Percentiles rank a stretch among this genome's conserved stretches.
These are phyloP conservation scores for Euptelea pleiosperma DNA, from an alignment of 164 flowering plant genomes.

Conservation along the genomic window DNA sequence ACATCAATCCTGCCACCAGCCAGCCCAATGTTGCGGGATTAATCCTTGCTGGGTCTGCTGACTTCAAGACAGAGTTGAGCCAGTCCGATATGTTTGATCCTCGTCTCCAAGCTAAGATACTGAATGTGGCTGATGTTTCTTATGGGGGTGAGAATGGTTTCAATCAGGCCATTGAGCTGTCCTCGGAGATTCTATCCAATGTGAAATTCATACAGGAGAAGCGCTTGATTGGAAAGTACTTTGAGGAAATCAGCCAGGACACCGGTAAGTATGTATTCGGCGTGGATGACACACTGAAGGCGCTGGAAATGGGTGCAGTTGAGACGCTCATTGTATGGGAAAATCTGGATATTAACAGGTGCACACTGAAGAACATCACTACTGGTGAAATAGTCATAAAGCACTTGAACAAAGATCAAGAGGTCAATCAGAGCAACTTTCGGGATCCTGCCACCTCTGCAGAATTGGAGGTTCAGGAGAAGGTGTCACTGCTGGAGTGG, in stretches of 20 bases:
- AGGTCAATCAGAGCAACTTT: conserved; percentile 26
- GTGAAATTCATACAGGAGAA: no score
- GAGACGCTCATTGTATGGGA: conserved; percentile 12
- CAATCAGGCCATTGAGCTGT: conserved; percentile 12
- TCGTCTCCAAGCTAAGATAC: conserved; percentile 27
- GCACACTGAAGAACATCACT: conserved; percentile 24
- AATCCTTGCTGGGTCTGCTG: conserved; percentile 50
- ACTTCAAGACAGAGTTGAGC: conserved; percentile 48
- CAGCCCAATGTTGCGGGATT: conserved; percentile 48
- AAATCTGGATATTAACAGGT: conserved; percentile 30
- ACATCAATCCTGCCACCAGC: conserved; percentile 40
- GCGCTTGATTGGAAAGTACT: no score
- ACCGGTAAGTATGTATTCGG: conserved; percentile 12
- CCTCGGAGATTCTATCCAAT: conserved; percentile 9
- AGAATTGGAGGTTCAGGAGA: conserved; percentile 21
- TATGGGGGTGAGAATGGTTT: conserved; percentile 10
- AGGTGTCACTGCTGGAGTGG: conserved; percentile 35
- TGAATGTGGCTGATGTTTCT: conserved; percentile 8
- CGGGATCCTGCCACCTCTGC: conserved; percentile 14
- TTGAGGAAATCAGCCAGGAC: conserved; percentile 11
- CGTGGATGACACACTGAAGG: conserved; percentile 7
- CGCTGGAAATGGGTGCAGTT: conserved; percentile 11
- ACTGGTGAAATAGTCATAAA: conserved; percentile 22
- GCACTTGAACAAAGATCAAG: conserved; percentile 13
- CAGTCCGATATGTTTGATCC: conserved; percentile 55